A percentile compares a stretch with the other conserved stretches of the same genome.
Conservation (phyloP, 202 grass and related monocot species). For the Zizania palustris region DNA sequence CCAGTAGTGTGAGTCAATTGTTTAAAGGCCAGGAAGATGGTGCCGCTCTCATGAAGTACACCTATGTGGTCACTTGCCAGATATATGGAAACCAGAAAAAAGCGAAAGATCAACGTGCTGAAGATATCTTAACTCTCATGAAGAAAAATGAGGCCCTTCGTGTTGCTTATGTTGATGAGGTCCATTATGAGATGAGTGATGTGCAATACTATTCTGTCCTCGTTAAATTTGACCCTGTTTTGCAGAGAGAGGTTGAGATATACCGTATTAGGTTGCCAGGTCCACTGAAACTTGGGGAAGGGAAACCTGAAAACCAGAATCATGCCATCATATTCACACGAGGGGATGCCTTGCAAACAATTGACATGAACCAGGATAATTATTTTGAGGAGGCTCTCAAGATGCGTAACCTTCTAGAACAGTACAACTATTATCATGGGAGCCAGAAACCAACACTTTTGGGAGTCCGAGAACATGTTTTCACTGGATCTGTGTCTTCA, state of each 20-base stretch:
- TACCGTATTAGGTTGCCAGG: conserved; percentile 88
- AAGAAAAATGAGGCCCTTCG: conserved; percentile 85
- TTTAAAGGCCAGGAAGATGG: conserved; percentile 91
- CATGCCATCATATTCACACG: conserved; percentile 95
- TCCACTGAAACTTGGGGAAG: conserved; percentile 81
- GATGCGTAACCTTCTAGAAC: conserved; percentile 91
- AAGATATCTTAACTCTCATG: conserved; percentile 91
- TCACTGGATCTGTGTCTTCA: conserved; percentile 94
- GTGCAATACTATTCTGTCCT: conserved; percentile 84
- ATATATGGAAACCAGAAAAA: conserved; percentile 94
- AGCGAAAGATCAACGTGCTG: conserved; percentile 73
- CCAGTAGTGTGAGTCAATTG: conserved; percentile 65
- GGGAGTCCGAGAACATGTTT: conserved; percentile 91
- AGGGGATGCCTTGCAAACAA: conserved; percentile 88
- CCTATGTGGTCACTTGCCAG: conserved; percentile 92
- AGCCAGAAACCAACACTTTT: conserved; percentile 79
- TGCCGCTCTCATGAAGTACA: conserved; percentile 88
- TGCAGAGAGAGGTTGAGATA: conserved; percentile 86
- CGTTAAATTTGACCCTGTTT: conserved; percentile 78
- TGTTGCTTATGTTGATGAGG: conserved; percentile 93
- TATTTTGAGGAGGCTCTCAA: conserved; percentile 95
- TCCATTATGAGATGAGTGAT: conserved; percentile 36
- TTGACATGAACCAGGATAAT: conserved; percentile 98
- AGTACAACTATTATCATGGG: conserved; percentile 76
- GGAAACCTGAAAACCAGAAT: conserved; percentile 97